These are phyloP conservation scores for Lentinus brumalis DNA, from an alignment of 768 basidiomycete species.

Conservation along the genomic window DNA sequence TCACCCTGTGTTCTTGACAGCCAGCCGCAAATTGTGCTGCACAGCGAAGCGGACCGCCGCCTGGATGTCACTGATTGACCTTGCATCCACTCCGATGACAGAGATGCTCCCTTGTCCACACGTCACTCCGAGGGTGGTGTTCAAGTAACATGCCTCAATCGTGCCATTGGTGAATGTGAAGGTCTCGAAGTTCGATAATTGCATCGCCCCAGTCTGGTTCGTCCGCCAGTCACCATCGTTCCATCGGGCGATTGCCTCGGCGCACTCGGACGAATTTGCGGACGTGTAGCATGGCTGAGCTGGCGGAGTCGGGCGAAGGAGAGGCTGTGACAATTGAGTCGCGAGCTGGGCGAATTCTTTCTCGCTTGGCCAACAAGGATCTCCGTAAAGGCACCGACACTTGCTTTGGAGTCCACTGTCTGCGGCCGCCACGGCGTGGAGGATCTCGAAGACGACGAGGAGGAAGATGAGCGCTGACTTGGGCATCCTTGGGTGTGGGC, in stretches of 20 bases:
- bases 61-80: constrained; percentile 31
- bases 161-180: constrained; percentile 43
- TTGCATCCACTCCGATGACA: constrained; percentile 28
- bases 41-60: constrained; percentile 28
- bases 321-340: constrained; percentile 43
- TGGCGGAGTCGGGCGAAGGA: constrained; percentile 43
- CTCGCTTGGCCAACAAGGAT: neutral
- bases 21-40: constrained; percentile 24
- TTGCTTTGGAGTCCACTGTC: neutral
- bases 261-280: constrained; percentile 39
- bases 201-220: constrained; percentile 42
- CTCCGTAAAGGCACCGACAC: constrained; percentile 37
- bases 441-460: too few species aligned
- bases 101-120: constrained; percentile 48
- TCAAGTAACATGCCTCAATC: constrained; percentile 53
- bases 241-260: constrained; percentile 30
- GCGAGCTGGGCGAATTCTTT: constrained; percentile 34
- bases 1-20: constrained; percentile 32
- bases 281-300: constrained; percentile 44
- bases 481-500: too few species aligned
- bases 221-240: constrained; percentile 42
- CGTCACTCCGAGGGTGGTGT: constrained; percentile 40
- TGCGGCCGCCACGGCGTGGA: neutral
- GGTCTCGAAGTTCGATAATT: constrained; percentile 35
- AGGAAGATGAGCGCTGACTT: too few species aligned